These are phyloP conservation scores for Allantophomopsis cytisporea DNA, from an alignment of 2,329 filamentous ascomycete genomes.

Conservation along the genomic window DNA sequence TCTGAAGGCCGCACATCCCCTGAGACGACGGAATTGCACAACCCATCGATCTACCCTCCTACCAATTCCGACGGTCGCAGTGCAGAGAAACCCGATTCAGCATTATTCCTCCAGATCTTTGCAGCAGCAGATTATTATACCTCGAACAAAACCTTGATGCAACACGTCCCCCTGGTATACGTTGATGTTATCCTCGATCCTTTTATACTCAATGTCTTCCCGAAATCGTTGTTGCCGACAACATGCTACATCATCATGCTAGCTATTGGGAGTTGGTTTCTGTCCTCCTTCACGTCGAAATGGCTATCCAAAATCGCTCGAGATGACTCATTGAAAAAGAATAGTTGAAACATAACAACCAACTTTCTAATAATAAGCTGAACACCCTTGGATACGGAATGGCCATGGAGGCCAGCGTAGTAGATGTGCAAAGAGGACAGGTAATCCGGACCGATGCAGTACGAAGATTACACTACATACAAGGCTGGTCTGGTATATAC, in stretches of 20 bases:
- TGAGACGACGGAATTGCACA: constrained; percentile 5
- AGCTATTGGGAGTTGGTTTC: constrained; percentile 23
- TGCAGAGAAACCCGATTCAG: constrained; percentile 9
- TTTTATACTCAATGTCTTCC: constrained; percentile 67
- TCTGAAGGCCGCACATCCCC: constrained; percentile 29
- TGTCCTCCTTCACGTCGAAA: constrained; percentile 12
- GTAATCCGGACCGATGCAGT: no score
- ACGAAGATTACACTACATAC: no score
- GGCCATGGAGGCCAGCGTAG: no score
- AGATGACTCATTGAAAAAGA: constrained; percentile 1
- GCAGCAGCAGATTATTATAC: constrained; percentile 80
- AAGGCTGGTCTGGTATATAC: no score
- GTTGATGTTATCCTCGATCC: constrained; percentile 82
- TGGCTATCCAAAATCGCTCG: constrained; percentile 8
- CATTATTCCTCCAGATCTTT: constrained; percentile 45
- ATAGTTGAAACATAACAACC: neutral
- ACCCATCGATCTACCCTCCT: constrained; percentile 4
- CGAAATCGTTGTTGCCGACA: constrained; percentile 62
- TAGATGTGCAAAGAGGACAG: no score
- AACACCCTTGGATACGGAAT: no score
- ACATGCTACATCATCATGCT: constrained; percentile 53
- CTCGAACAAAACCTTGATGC: constrained; percentile 62
- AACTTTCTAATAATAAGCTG: no score
- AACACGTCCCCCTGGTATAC: constrained; percentile 54
- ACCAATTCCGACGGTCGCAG: constrained; percentile 2